Evolutionary conservation across 805 yeast genomes (phyloP), one percentile per base, ranked within the genome.

Genomic region (Lipomyces sp.): DNA sequence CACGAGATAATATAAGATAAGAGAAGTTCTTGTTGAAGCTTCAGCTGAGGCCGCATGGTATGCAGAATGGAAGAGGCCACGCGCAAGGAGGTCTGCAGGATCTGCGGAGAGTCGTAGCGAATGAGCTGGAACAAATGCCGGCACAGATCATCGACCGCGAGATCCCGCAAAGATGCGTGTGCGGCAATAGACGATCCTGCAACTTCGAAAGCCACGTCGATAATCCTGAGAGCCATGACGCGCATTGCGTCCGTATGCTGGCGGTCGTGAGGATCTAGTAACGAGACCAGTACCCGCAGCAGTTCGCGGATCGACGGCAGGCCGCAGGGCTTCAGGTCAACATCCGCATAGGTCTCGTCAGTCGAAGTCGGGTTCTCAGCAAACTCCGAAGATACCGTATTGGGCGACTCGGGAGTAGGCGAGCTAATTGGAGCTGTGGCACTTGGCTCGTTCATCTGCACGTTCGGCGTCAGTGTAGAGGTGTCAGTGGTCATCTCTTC

Each of bases 241-340:
- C 95, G 78, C 0, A 96, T 83, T 24, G 87, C 77, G 65, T 91
- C 96, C 55, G 91, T 86, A 62, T 88, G 93, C 61, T 86, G 88
- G 61, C 80, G 79, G 63, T 84, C 87, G 61, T 87, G 85, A 0
- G 96, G 95, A 10, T 93, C 82, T 31, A 90, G 74, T 67, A 90
- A 80, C 1, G 93, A 84, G 13, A 88, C 78, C 36, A 91, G 74
- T 33, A 87, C 82, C 11, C 83, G 82, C 58, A 89, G 68, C 59
- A 83, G 84, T 61, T 87, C 95, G 59, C 83, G 80, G 58, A 87
- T 79, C 40, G 93, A 83, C 11, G 82, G 76, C 7, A 87, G 71
- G 4, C 91, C 95, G 66, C 80, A 89, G 11, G 88, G 70, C 22
- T 39, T 36, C 40, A 52, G 33, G 16, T 58, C 59, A 22, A 54